Evolutionary conservation across 108 stramenopile genomes (phyloP), one percentile per base, ranked within the genome.

Genomic region (Aurantiochytrium sp.): DNA sequence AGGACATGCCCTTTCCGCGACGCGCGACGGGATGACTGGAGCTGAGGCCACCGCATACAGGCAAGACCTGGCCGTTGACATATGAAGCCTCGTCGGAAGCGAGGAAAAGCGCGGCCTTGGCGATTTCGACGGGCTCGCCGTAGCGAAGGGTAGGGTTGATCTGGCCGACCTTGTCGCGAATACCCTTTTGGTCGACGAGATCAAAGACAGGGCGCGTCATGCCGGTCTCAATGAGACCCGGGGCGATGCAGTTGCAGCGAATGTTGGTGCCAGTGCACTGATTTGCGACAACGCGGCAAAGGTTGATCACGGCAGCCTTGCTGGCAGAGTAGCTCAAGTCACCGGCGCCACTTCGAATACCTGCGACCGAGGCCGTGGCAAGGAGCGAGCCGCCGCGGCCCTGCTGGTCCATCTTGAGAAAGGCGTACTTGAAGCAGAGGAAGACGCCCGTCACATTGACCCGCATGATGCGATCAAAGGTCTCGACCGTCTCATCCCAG

Each of bases 231-330:
- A 83, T 83, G 51, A 83, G 19, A 51, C 73, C 73, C 5, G 73
- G 73, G 16, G 23, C 19, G 73, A 83, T 23, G 73, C 49, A 47
- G 51, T 83, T 83, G 51, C 73, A 83, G 51, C 73, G 73, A 23
- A 83, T 83, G 73, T 53, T 53, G 23, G 73, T 83, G 73, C 73
- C 73, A 53, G 73, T 83, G 49, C 44, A 53, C 28, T 83, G 73
- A 44, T 83, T 83, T 53, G 73, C 73, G 16, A 83, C 44, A 23
- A 53, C 51, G 73, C 49, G 44, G 73, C 73, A 83, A 6, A 83
- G n/a, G 21, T 83, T 83, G 51, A 83, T 83, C 8, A 83, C 73
- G 16, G 73, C 73, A 23, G 73, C 73, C 73, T 83, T 83, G 73
- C 73, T 83, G 73, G 73, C 73, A 5, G 49, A 51, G 51, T 83